Evolutionary conservation across 768 basidiomycete genomes (phyloP), one percentile per base, ranked within the genome.

Genomic region (Glaciozyma martinii): DNA sequence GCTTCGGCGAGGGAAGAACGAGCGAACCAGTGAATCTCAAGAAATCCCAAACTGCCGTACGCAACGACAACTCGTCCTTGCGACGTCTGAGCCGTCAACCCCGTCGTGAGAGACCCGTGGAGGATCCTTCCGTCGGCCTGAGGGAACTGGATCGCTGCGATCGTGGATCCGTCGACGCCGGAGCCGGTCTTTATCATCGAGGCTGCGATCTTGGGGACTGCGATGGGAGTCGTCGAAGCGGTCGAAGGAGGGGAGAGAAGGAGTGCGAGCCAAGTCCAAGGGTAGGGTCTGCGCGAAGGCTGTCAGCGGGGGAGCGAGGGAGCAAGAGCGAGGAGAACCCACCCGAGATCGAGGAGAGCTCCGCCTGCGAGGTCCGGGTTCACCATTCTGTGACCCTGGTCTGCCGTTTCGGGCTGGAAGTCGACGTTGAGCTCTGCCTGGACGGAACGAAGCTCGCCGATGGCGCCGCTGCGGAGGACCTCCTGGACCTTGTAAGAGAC

Each of bases 321-420:
- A 55, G 43, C 46, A 19, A 32, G 19, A 63, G 68, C 68, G 73
- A 7, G 7, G 68, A 63, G 60, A 71, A 73, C 25, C 73, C 72
- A 44, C 43, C 76, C 77, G 15, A 78, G 65, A 65, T 78, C 77
- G 25, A 77, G 67, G 10, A 77, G 67, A 0, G 74, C 71, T 23
- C 76, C 76, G 6, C 77, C 77, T 2, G 75, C 77, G 4, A 76
- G 65, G 25, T 72, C 65, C 0, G 76, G 73, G 61, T 73, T 72
- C 30, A 76, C 27, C 50, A 52, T 52, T 5, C 50, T 21, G 50
- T 52, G 50, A 3, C 3, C 23, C 5, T 62, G 66, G 27, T 62
- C n/a, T 29, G 73, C 61, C 21, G 59, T 55, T 27, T 66, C 67
- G 23, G 70, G 72, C 23, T 57, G 55, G 32, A 70, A 66, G 60